A percentile compares a stretch with the other conserved stretches of the same genome.
phyloP scores from a whole-genome alignment of 345 rosid genomes.

The Geranium rotundifolium region DNA sequence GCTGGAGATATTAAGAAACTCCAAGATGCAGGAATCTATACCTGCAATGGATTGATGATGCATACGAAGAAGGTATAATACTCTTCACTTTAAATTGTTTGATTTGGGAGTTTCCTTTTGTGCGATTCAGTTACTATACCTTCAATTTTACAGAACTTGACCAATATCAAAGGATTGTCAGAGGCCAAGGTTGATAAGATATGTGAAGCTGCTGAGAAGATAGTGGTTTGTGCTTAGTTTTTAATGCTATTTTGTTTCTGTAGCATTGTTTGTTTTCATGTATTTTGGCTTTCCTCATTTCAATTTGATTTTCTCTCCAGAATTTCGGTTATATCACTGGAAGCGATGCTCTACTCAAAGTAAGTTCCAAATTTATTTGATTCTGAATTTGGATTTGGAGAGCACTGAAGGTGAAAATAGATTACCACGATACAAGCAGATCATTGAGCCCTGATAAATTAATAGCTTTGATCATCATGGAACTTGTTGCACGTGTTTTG shows the following conservation, averaged over 20 bases:
- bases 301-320: slow-evolving; percentile 19
- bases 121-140: neutral
- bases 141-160: slow-evolving; percentile 43
- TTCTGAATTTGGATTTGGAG: neutral
- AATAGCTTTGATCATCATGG: neutral
- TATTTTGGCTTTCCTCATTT: neutral
- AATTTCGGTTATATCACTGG: slow-evolving; percentile 85
- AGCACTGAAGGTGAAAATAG: neutral
- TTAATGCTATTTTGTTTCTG: neutral
- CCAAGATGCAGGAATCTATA: slow-evolving; percentile 90
- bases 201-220: slow-evolving; percentile 92
- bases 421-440: neutral
- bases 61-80: slow-evolving; percentile 71
- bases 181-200: slow-evolving; percentile 97
- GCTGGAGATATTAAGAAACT: slow-evolving; percentile 89
- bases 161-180: slow-evolving; percentile 88
- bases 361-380: slow-evolving; percentile 21
- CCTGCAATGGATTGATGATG: slow-evolving; percentile 98
- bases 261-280: neutral
- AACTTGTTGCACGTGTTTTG: neutral
- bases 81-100: slow-evolving; percentile 1
- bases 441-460: neutral
- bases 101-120: neutral
- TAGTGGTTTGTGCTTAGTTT: slow-evolving; percentile 53
- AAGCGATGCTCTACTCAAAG: slow-evolving; percentile 79